Evolutionary conservation across 2,329 filamentous ascomycete genomes (phyloP).

Genomic region (Fusarium cicatricum): DNA sequence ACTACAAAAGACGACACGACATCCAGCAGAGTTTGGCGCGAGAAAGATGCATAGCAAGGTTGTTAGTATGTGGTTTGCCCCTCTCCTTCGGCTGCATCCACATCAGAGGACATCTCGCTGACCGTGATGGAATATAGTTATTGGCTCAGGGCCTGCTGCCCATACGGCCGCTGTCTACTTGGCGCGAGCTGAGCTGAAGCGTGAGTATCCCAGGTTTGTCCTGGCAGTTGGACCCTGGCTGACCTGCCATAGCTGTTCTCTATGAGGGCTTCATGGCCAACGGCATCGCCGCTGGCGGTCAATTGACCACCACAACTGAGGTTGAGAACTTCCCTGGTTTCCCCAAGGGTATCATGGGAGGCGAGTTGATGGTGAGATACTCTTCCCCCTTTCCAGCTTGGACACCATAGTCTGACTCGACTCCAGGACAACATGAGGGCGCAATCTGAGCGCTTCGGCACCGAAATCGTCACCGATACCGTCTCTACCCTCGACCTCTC

Average conservation of each 20-base stretch:
- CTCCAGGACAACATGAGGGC: conserved; percentile 83
- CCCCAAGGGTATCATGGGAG: conserved; percentile 85
- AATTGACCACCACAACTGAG: conserved; percentile 97
- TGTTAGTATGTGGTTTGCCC: conserved; percentile 71
- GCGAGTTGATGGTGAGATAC: conserved; percentile 78
- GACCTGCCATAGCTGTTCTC: conserved; percentile 69
- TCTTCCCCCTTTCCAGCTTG: neutral
- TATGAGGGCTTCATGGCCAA: conserved; percentile 99
- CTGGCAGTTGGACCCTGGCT: conserved; percentile 2
- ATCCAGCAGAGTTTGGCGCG: conserved; percentile 49
- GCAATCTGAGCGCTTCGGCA: conserved; percentile 92
- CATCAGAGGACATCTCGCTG: neutral
- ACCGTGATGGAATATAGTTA: conserved; percentile 57
- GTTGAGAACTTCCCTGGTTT: conserved; percentile 99
- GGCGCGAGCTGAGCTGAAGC: conserved; percentile 91
- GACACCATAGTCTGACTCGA: conserved; percentile 8
- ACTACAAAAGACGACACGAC: conserved; percentile 60
- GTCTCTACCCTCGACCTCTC: conserved; percentile 88
- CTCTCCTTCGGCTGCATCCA: conserved; percentile 1
- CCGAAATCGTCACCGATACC: conserved; percentile 91
- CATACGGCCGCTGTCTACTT: conserved; percentile 98
- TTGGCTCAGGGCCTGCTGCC: conserved; percentile 95
- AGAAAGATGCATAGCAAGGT: conserved; percentile 91
- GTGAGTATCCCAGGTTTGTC: conserved; percentile 50
- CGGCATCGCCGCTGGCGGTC: conserved; percentile 93